These are phyloP conservation scores for Cornus florida DNA, from an alignment of 148 eudicot species.

Conservation along the genomic window DNA sequence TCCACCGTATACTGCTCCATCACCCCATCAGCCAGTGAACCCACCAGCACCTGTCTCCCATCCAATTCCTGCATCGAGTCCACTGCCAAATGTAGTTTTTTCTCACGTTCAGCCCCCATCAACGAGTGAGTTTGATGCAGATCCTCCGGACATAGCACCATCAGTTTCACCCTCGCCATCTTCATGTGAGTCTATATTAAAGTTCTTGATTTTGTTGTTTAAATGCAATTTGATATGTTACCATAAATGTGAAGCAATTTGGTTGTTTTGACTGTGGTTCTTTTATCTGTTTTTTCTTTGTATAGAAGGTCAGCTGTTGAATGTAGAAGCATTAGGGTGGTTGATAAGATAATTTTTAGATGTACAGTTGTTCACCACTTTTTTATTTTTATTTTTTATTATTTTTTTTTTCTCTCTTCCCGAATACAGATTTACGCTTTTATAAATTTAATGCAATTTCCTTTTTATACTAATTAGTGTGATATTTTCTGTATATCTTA, in stretches of 20 bases:
- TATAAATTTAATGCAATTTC: background rate
- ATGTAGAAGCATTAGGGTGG: background rate
- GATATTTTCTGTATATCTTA: background rate
- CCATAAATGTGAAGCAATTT: background rate
- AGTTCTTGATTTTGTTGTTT: conserved; percentile 1
- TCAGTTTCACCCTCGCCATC: conserved; percentile 50
- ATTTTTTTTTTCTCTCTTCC: no score
- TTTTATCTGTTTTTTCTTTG: background rate
- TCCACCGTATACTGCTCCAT: conserved; percentile 39
- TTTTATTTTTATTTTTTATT: no score
- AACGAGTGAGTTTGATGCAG: conserved; percentile 38
- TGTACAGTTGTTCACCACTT: background rate
- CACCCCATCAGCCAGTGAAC: conserved; percentile 39
- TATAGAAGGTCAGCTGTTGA: background rate
- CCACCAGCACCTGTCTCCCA: conserved; percentile 43
- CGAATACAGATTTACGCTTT: background rate
- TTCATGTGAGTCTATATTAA: conserved; percentile 61
- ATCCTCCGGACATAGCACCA: conserved; percentile 54
- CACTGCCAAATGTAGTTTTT: conserved; percentile 56
- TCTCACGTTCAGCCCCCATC: conserved; percentile 59
- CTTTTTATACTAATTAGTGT: background rate
- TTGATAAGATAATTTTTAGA: background rate
- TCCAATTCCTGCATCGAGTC: conserved; percentile 53
- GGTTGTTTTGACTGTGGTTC: background rate
- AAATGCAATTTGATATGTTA: background rate